Percentiles rank a stretch among this genome's conserved stretches.
Evolutionary conservation across 306 rosid species (phyloP).

Genomic region (Mimosa pudica): DNA sequence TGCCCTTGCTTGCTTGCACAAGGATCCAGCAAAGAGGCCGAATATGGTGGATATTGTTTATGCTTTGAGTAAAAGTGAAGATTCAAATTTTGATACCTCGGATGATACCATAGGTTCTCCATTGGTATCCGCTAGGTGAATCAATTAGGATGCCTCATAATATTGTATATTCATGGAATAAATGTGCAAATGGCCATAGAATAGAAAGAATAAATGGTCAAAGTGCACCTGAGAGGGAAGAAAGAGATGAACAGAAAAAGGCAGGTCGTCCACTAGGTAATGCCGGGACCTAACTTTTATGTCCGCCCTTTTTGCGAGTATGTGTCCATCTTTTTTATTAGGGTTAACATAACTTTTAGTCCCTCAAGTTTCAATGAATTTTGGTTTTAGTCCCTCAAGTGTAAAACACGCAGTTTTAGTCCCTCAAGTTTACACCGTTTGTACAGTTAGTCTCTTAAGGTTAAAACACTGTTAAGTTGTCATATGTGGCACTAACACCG

Average conservation of each 20-base stretch:
- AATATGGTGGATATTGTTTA: conserved; percentile 83
- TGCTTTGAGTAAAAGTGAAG: conserved; percentile 74
- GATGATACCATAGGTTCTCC: conserved; percentile 60
- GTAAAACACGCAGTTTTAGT: no score
- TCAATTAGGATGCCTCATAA: neutral
- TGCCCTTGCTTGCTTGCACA: conserved; percentile 77
- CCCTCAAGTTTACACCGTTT: no score
- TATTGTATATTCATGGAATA: neutral
- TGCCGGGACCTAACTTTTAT: neutral
- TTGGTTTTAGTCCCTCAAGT: no score
- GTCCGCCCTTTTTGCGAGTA: neutral
- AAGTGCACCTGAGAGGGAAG: neutral
- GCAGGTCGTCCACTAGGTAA: neutral
- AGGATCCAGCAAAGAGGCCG: conserved; percentile 76
- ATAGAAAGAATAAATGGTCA: neutral
- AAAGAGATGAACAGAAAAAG: neutral
- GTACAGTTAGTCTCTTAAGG: no score
- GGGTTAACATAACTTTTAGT: no score
- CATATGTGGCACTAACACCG: no score
- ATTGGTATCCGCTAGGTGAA: conserved; percentile 56
- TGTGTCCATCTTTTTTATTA: no score
- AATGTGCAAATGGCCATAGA: neutral
- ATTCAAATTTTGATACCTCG: conserved; percentile 61
- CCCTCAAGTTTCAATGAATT: no score
- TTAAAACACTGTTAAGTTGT: no score